Evolutionary conservation across 1,139 yeast genomes (phyloP).

Genomic region (Nadsonia commutata): DNA sequence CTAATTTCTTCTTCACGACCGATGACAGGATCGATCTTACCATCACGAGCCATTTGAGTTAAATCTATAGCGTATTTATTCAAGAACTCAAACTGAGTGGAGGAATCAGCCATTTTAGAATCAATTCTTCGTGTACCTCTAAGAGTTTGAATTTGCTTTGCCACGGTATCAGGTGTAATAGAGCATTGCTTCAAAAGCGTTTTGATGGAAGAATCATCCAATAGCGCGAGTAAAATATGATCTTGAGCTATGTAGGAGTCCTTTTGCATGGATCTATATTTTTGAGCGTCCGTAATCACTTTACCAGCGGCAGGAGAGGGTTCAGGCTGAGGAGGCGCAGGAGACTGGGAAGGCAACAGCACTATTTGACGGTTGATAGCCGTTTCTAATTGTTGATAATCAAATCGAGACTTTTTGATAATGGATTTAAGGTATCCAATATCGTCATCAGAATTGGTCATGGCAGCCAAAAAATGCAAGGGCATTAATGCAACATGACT

Average conservation of each 20-base stretch:
- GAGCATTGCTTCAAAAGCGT: constrained; percentile 61
- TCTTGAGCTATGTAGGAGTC: constrained; percentile 90
- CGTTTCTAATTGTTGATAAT: constrained; percentile 70
- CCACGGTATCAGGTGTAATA: constrained; percentile 55
- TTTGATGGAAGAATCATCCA: constrained; percentile 63
- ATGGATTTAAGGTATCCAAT: constrained; percentile 73
- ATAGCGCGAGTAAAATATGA: constrained; percentile 70
- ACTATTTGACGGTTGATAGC: constrained; percentile 69
- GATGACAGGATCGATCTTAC: constrained; percentile 93
- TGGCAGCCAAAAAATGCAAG: constrained; percentile 79
- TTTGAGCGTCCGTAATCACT: constrained; percentile 52
- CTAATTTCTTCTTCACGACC: constrained; percentile 98
- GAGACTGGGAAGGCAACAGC: constrained; percentile 72
- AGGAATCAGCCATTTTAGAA: constrained; percentile 86
- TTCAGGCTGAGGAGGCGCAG: constrained; percentile 66
- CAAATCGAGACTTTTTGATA: constrained; percentile 75
- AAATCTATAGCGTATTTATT: constrained; percentile 82
- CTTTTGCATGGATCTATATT: constrained; percentile 74
- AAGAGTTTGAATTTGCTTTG: constrained; percentile 65
- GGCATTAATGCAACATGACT: constrained; percentile 75
- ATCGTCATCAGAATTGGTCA: constrained; percentile 65
- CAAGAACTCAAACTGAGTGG: constrained; percentile 69
- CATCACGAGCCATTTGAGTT: constrained; percentile 86
- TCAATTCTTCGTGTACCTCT: constrained; percentile 91
- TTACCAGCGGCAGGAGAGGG: constrained; percentile 61